Evolutionary conservation across 202 grass and related monocot genomes (phyloP).

Genomic region (Schoenoplectus triqueter): DNA sequence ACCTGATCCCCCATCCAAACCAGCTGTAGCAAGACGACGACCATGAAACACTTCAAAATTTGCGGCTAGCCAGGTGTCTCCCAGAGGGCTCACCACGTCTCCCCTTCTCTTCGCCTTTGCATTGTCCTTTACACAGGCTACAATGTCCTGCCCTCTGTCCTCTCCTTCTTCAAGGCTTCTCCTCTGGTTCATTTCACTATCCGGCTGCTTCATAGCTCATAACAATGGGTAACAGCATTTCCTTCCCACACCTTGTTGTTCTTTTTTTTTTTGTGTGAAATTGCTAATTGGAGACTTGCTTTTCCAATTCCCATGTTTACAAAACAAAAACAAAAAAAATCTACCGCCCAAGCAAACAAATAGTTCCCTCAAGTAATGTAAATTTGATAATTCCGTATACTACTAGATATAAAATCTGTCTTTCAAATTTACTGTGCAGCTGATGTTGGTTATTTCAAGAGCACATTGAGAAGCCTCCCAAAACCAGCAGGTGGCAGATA

Average conservation of each 20-base stretch:
- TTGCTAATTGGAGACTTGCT: not conserved
- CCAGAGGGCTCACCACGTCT: not conserved
- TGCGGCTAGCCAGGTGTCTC: not conserved
- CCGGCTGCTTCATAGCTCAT: not conserved
- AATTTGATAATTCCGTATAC: not conserved
- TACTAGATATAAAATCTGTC: not conserved
- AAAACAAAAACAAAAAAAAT: too few species aligned
- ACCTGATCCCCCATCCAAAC: too few species aligned
- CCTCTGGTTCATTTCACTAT: not conserved
- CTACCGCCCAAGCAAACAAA: not conserved
- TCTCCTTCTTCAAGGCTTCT: not conserved
- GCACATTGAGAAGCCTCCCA: constrained; percentile 43
- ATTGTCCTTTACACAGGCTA: not conserved
- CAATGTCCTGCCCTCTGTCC: not conserved
- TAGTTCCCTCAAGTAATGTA: not conserved
- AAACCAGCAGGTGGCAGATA: constrained; percentile 31
- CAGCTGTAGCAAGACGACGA: too few species aligned
- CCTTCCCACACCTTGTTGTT: not conserved
- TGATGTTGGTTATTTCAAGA: constrained; percentile 36
- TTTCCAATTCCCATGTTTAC: not conserved
- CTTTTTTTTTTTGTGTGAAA: not conserved
- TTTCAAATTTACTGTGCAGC: constrained; percentile 34
- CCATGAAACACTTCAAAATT: not conserved
- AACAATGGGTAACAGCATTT: not conserved
- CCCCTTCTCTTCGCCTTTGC: not conserved